Evolutionary conservation across 2,329 filamentous ascomycete species (phyloP).

Genomic region (Fusarium austroafricanum): DNA sequence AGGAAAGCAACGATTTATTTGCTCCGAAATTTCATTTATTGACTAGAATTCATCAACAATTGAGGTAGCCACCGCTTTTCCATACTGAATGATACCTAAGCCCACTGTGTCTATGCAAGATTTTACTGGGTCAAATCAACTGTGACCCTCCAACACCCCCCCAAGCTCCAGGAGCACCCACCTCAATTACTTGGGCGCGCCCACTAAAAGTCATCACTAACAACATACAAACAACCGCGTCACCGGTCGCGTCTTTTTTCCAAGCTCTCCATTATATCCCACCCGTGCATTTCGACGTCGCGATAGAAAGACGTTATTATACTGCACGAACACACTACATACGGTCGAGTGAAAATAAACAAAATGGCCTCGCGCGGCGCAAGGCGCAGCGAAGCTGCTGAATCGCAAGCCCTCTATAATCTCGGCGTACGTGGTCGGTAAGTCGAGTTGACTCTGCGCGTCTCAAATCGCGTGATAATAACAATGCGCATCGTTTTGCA

Average conservation of each 20-base stretch:
- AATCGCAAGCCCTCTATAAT: slow-evolving; percentile 50
- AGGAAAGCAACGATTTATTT: neutral
- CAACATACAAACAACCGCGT: slow-evolving; percentile 43
- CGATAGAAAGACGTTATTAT: neutral
- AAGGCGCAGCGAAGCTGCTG: slow-evolving; percentile 47
- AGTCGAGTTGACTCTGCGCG: slow-evolving; percentile 41
- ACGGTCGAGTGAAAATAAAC: neutral
- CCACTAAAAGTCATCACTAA: slow-evolving; percentile 28
- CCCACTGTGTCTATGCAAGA: slow-evolving; percentile 3
- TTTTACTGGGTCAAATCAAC: slow-evolving; percentile 19
- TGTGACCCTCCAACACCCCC: slow-evolving; percentile 32
- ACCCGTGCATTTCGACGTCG: slow-evolving; percentile 2
- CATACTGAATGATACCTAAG: neutral
- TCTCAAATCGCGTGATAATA: neutral
- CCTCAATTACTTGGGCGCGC: slow-evolving; percentile 27
- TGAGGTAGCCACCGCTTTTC: neutral
- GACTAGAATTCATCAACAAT: too few species aligned
- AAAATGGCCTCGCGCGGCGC: slow-evolving; percentile 51
- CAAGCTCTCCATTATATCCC: slow-evolving; percentile 13
- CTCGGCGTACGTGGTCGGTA: slow-evolving; percentile 55
- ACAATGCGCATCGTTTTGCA: neutral
- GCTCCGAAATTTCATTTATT: too few species aligned
- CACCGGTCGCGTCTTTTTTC: slow-evolving; percentile 37
- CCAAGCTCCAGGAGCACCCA: slow-evolving; percentile 27
- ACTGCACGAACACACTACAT: neutral